phyloP scores from a whole-genome alignment of 306 rosid genomes.

The Ormosia emarginata region DNA sequence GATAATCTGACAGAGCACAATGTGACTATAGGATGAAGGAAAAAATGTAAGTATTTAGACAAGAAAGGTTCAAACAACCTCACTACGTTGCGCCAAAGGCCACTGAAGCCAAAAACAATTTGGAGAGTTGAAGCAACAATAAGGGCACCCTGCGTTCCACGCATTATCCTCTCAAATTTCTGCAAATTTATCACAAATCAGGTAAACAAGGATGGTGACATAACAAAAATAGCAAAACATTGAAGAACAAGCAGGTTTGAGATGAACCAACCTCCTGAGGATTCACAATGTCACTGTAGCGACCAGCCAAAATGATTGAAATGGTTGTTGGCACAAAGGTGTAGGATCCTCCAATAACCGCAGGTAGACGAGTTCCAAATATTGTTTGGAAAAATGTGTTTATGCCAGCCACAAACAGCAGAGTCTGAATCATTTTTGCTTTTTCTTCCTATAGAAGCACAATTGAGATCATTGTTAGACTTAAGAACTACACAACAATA shows the following conservation, averaged over 20 bases:
- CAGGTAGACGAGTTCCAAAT: constrained; percentile 94
- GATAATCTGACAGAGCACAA: neutral
- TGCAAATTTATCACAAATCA: constrained; percentile 33
- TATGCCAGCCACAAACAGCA: constrained; percentile 82
- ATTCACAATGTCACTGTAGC: constrained; percentile 60
- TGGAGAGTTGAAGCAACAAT: constrained; percentile 87
- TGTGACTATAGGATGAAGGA: neutral
- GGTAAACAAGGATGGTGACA: neutral
- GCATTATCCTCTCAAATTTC: constrained; percentile 90
- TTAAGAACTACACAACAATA: constrained; percentile 4
- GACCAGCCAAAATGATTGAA: constrained; percentile 85
- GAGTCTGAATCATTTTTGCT: constrained; percentile 86
- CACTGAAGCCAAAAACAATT: constrained; percentile 94
- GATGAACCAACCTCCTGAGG: constrained; percentile 67
- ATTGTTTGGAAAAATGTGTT: constrained; percentile 73
- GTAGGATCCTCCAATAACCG: constrained; percentile 81
- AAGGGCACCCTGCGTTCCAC: constrained; percentile 93
- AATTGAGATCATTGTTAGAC: constrained; percentile 11
- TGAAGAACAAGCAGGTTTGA: neutral
- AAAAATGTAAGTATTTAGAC: neutral
- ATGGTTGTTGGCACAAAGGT: constrained; percentile 89
- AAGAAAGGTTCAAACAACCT: constrained; percentile 44
- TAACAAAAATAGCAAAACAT: neutral
- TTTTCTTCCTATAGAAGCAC: constrained; percentile 71
- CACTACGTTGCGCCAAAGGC: constrained; percentile 92